These are phyloP conservation scores for Sabuloglossum arenarium DNA, from an alignment of 495 filamentous ascomycete species.

Conservation along the genomic window DNA sequence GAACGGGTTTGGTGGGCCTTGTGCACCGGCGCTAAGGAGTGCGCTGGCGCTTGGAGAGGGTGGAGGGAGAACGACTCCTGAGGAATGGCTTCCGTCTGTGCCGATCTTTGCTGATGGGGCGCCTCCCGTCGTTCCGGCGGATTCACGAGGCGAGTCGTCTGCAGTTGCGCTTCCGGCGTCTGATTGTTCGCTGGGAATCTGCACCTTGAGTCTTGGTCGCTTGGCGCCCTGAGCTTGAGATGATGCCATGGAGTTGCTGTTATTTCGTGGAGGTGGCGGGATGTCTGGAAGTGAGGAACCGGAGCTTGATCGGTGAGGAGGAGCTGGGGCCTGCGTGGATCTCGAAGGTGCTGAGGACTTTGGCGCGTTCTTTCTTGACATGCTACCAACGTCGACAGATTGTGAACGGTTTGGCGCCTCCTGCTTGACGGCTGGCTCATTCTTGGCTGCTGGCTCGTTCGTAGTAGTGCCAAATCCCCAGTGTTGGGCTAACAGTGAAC, in stretches of 20 bases:
- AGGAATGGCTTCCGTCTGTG: constrained; percentile 33
- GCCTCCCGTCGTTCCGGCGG: constrained; percentile 32
- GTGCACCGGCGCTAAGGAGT: constrained; percentile 75
- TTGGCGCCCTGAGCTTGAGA: constrained; percentile 25
- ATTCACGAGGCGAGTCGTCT: constrained; percentile 52
- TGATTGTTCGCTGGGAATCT: constrained; percentile 74
- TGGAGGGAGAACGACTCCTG: constrained; percentile 67
- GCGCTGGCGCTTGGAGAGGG: constrained; percentile 78
- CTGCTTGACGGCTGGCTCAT: constrained; percentile 16
- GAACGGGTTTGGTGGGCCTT: constrained; percentile 88
- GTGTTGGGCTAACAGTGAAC: constrained; percentile 73
- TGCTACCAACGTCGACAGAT: constrained; percentile 40
- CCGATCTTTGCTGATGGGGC: constrained; percentile 29
- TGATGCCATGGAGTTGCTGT: neutral
- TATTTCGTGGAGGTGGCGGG: constrained; percentile 12
- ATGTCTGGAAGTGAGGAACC: constrained; percentile 18
- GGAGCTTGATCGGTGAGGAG: constrained; percentile 16
- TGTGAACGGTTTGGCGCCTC: constrained; percentile 26
- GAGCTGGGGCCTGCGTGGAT: constrained; percentile 22
- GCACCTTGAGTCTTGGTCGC: constrained; percentile 71
- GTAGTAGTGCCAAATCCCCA: constrained; percentile 38
- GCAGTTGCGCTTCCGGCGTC: constrained; percentile 64
- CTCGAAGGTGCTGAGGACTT: constrained; percentile 1
- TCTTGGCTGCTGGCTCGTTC: constrained; percentile 22
- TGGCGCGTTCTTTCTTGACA: constrained; percentile 14